phyloP scores from a whole-genome alignment of 2,329 filamentous ascomycete genomes.

The Cordyceps pruinosa region DNA sequence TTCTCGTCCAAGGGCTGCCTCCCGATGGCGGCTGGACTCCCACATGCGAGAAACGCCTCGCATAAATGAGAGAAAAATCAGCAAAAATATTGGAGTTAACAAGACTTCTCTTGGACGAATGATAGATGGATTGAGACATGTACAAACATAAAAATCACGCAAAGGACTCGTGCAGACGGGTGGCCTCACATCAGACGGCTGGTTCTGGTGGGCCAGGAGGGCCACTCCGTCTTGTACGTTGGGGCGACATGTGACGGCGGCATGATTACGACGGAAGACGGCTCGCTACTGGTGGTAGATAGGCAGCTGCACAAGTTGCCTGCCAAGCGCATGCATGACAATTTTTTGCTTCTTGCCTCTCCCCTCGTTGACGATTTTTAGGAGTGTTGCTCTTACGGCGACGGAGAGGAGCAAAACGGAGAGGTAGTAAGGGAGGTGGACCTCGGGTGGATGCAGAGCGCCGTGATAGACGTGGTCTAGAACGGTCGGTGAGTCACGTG shows the following conservation, averaged over 20 bases:
- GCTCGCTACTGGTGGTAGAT: too few species aligned
- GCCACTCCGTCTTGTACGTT: not conserved
- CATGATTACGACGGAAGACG: too few species aligned
- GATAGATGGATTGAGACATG: not conserved
- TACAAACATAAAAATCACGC: not conserved
- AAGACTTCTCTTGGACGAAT: not conserved
- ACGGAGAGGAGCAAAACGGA: not conserved
- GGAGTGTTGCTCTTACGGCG: not conserved
- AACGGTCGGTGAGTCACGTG: conserved; percentile 10
- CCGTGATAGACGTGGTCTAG: conserved; percentile 11
- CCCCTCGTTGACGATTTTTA: not conserved
- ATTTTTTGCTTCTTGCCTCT: not conserved
- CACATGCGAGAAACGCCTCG: not conserved
- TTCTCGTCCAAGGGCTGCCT: too few species aligned
- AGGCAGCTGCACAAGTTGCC: too few species aligned
- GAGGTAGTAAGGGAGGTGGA: not conserved
- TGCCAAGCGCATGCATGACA: not conserved
- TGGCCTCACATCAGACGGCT: not conserved
- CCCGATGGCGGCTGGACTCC: too few species aligned
- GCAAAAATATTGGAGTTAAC: not conserved
- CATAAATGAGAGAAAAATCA: not conserved
- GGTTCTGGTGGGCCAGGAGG: not conserved
- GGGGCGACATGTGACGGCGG: not conserved
- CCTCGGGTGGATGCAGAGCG: not conserved
- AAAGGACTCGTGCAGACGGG: not conserved